These are phyloP conservation scores for Immersiporthe knoxdaviesiana DNA, from an alignment of 2,329 filamentous ascomycete species.

Conservation along the genomic window DNA sequence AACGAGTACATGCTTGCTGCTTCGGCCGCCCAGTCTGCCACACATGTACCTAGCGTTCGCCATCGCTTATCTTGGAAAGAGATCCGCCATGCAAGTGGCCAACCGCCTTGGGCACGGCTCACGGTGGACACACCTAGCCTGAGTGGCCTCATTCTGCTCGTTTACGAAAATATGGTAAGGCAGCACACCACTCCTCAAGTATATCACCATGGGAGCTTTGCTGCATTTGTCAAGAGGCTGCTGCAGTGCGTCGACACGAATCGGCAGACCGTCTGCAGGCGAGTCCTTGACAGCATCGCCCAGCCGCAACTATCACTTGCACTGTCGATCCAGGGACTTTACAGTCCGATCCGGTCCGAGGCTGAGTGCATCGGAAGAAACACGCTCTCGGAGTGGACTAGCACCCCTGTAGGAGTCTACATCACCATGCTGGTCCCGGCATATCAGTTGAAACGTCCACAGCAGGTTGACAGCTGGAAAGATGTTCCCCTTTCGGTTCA, in stretches of 20 bases:
- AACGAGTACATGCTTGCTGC: constrained; percentile 43
- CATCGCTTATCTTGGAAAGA: constrained; percentile 39
- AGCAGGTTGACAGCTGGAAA: constrained; percentile 29
- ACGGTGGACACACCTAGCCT: constrained; percentile 44
- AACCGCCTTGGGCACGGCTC: constrained; percentile 28
- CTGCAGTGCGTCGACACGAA: constrained; percentile 41
- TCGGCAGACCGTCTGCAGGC: constrained; percentile 38
- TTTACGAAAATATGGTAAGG: constrained; percentile 52
- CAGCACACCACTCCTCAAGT: constrained; percentile 33
- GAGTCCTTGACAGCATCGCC: constrained; percentile 38
- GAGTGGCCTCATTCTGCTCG: constrained; percentile 42
- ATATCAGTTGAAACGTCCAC: constrained; percentile 36
- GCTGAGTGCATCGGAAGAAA: constrained; percentile 33
- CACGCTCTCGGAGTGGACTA: constrained; percentile 43
- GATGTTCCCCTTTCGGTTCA: constrained; percentile 25
- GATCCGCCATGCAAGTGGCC: constrained; percentile 27
- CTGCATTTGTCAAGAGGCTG: constrained; percentile 44
- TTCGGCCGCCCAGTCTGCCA: constrained; percentile 25
- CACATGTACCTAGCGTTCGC: constrained; percentile 28
- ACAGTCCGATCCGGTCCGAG: constrained; percentile 37
- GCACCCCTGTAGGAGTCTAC: constrained; percentile 42
- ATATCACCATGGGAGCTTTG: constrained; percentile 46
- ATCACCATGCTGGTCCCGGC: constrained; percentile 44
- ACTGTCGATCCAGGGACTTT: constrained; percentile 42
- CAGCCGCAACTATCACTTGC: constrained; percentile 43